Percentiles rank a stretch among this genome's conserved stretches.
Conservation (phyloP, 208 protist genomes). For the Angomonas deanei region DNA sequence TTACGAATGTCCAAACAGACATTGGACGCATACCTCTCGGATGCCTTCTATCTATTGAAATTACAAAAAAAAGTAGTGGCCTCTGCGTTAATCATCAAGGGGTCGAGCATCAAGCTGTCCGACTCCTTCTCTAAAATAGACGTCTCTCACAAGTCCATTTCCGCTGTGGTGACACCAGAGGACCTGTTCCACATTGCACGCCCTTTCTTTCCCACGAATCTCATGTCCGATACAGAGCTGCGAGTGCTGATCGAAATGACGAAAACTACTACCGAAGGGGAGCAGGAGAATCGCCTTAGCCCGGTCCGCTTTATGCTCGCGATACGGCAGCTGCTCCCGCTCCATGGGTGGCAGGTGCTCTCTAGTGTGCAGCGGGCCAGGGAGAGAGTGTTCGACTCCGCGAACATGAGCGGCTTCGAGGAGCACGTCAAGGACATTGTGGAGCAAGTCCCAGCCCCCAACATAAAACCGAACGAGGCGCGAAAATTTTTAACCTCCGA, state of each 20-base stretch:
- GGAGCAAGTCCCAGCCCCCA: slow-evolving; percentile 12
- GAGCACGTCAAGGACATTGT: slow-evolving; percentile 26
- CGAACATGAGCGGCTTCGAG: slow-evolving; percentile 32
- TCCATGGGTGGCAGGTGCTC: slow-evolving; percentile 18
- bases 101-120: neutral
- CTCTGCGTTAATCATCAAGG: neutral
- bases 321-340: slow-evolving; percentile 25
- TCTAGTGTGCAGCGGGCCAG: slow-evolving; percentile 9
- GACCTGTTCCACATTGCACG: slow-evolving; percentile 15
- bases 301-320: slow-evolving; percentile 13
- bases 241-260: slow-evolving; percentile 40
- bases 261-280: slow-evolving; percentile 17
- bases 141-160: slow-evolving; percentile 10
- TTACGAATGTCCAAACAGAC: neutral
- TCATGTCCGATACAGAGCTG: slow-evolving; percentile 47
- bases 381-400: slow-evolving; percentile 12
- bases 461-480: slow-evolving; percentile 18
- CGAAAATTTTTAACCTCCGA: slow-evolving; percentile 19
- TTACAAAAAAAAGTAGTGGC: slow-evolving; percentile 7
- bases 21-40: neutral
- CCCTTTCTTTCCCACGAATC: slow-evolving; percentile 36
- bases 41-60: neutral
- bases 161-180: slow-evolving; percentile 6
- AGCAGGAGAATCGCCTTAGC: slow-evolving; percentile 3
- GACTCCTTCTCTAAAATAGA: slow-evolving; percentile 23